These are phyloP conservation scores for Hemerocallis citrina DNA, from an alignment of 106 monocot species.

Conservation along the genomic window DNA sequence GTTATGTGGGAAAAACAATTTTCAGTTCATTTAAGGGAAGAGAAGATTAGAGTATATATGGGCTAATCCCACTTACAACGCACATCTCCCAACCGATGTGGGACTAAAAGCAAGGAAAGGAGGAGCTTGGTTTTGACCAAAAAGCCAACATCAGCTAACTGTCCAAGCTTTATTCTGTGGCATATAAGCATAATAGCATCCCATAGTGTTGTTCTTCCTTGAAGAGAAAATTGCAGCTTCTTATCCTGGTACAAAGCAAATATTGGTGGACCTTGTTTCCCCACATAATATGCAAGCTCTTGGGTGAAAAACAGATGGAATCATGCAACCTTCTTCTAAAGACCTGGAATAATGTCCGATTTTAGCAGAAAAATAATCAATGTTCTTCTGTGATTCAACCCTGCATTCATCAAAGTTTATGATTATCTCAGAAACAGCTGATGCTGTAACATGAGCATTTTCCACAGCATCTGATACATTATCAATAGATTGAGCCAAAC, in stretches of 20 bases:
- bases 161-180: slow-evolving; percentile 61
- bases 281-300: slow-evolving; percentile 75
- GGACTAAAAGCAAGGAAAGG: too few relatives aligned
- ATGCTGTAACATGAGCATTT: background rate
- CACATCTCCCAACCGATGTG: too few relatives aligned
- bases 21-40: too few relatives aligned
- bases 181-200: slow-evolving; percentile 77
- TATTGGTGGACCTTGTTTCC: slow-evolving; percentile 70
- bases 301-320: slow-evolving; percentile 68
- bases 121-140: too few relatives aligned
- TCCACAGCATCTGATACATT: background rate
- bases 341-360: background rate
- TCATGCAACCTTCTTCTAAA: background rate
- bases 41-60: too few relatives aligned
- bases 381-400: background rate
- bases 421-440: background rate
- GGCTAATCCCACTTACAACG: too few relatives aligned
- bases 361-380: background rate
- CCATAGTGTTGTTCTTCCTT: slow-evolving; percentile 97
- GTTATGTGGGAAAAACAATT: too few relatives aligned
- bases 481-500: background rate
- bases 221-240: slow-evolving; percentile 75
- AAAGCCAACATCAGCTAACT: too few relatives aligned
- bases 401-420: background rate
- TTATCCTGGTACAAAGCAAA: slow-evolving; percentile 88